Evolutionary conservation across 1,139 yeast genomes (phyloP).

Genomic region (Kluyveromyces marxianus): DNA sequence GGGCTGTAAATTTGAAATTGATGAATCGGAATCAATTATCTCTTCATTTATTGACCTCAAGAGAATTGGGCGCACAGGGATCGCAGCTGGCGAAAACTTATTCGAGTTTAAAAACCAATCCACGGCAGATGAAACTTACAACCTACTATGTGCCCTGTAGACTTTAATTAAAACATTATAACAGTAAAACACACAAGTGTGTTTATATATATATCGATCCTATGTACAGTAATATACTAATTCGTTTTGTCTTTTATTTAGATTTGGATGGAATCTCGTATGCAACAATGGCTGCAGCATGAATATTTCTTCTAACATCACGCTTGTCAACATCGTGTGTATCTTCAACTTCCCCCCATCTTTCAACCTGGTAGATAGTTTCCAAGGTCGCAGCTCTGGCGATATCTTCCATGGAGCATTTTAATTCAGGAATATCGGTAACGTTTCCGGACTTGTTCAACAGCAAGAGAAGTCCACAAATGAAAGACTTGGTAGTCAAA

Average conservation of each 20-base stretch:
- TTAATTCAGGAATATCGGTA: constrained; percentile 15
- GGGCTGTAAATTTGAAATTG: constrained; percentile 17
- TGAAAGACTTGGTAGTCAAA: constrained; percentile 74
- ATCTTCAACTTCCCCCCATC: constrained; percentile 98
- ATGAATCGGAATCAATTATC: constrained; percentile 6
- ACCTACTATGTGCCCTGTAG: constrained; percentile 9
- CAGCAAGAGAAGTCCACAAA: constrained; percentile 51
- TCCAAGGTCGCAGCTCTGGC: constrained; percentile 77
- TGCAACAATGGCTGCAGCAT: constrained; percentile 69
- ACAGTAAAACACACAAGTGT: neutral
- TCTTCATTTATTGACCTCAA: constrained; percentile 14
- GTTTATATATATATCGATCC: neutral
- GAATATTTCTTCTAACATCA: constrained; percentile 73
- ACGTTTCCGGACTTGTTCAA: constrained; percentile 25
- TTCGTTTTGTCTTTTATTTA: neutral
- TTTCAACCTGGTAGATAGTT: constrained; percentile 70
- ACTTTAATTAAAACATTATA: constrained; percentile 32
- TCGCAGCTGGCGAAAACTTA: constrained; percentile 17
- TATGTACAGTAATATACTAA: neutral
- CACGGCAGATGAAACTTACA: constrained; percentile 20
- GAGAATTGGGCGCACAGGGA: constrained; percentile 26
- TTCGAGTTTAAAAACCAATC: constrained; percentile 22
- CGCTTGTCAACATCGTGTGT: constrained; percentile 94
- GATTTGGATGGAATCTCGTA: constrained; percentile 20
- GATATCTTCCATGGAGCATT: constrained; percentile 53